Evolutionary conservation across 148 eudicot species (phyloP), one percentile per base, ranked within the genome.

Genomic region (Rhododendron molle): DNA sequence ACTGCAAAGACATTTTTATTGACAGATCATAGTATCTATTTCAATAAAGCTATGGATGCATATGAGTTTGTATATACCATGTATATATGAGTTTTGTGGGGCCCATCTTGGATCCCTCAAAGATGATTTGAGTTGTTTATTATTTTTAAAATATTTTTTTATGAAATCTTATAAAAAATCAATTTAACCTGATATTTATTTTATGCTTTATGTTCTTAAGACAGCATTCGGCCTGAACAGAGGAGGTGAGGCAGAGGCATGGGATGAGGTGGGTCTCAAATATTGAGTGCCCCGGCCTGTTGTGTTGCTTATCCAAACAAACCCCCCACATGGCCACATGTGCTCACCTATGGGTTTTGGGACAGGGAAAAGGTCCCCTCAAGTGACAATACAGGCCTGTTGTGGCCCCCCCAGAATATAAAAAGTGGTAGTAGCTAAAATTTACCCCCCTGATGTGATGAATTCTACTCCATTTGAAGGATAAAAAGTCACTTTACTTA

Each of bases 51-150:
- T 40, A 40, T 40, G 44, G 7, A 0, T 40, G 5, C 44, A 40
- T 40, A 40, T 40, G 44, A 40, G 44, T 6, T 40, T 40, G 44
- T 40, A 6, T 40, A 40, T 40, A 40, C 8, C 1, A 6, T 0
- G 1, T 40, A 40, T 40, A 40, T 5, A 40, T 40, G 1, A 0
- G 7, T 40, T 40, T 40, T 40, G 7, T 40, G 8, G 44, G 8
- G 7, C 0, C 44, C 8, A 40, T 0, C 7, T 5, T 38, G 0
- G 43, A 0, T 38, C 5, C 6, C 0, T 0, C 7, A 40, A 40
- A 40, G 1, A 40, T 40, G 7, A 40, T 40, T 40, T 1, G 7
- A 40, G 5, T 0, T 0, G 44, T 0, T 0, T 40, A 40, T 40
- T 40, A 40, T 40, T 6, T 5, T 40, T 40, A 5, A 38, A 4